Evolutionary conservation across 176 grass and related monocot genomes (phyloP), one percentile per base, ranked within the genome.

Genomic region (Pharus latifolius): DNA sequence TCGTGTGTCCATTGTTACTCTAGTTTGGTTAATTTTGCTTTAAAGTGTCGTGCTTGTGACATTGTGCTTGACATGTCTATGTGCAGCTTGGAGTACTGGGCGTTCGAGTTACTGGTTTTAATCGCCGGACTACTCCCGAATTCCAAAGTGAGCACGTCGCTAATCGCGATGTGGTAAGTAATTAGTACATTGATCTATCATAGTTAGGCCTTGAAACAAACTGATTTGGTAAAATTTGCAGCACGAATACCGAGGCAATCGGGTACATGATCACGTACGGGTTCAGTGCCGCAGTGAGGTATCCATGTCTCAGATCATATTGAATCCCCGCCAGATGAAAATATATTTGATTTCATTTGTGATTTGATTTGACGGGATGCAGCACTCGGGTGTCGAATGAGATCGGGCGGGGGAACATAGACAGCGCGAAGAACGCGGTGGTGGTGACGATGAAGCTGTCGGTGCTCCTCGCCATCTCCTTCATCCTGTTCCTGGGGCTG

Each of bases 331-430:
- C n/a, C n/a, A n/a, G n/a, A n/a, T n/a, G n/a, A n/a, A n/a, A n/a
- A n/a, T n/a, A n/a, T n/a, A n/a, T n/a, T n/a, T n/a, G n/a, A n/a
- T n/a, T n/a, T n/a, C n/a, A n/a, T n/a, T n/a, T n/a, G n/a, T n/a
- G n/a, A n/a, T n/a, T n/a, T n/a, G n/a, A n/a, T n/a, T n/a, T n/a
- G n/a, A n/a, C n/a, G n/a, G 28, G 38, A 15, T 69, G 50, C 76
- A 95, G 89, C 81, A 91, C 90, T 7, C 72, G 87, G n/a, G 95
- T 94, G 31, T 99, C 95, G 33, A 99, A 88, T 47, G 90, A 99
- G 79, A 88, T 94, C 11, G 90, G 95, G 24, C 76, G 87, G 0
- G 87, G 87, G 40, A 88, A 88, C 75, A 40, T 82, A 19, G 74
- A 86, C 1, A 40, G 65, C 48, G 90, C 95, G 7, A 94, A 94